Percentiles rank a stretch among this genome's conserved stretches.
Evolutionary conservation across 1,139 yeast genomes (phyloP).

Genomic region (Scheffersomyces quercinus): DNA sequence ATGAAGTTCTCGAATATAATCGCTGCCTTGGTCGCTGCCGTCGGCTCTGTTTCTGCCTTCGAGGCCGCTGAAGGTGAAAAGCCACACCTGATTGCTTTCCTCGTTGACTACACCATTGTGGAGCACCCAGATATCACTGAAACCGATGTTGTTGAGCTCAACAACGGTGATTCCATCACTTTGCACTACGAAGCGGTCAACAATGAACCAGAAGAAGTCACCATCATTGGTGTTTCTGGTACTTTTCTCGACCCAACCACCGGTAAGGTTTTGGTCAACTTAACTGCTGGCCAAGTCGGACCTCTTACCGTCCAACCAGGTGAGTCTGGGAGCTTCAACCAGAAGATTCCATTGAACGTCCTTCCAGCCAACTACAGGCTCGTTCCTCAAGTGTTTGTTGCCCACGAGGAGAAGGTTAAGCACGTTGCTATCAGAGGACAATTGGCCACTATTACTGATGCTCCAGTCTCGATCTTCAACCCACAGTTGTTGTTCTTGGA

Average conservation of each 20-base stretch:
- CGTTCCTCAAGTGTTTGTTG: slow-evolving; percentile 60
- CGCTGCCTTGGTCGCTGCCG: slow-evolving; percentile 15
- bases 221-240: slow-evolving; percentile 77
- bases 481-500: slow-evolving; percentile 71
- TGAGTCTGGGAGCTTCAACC: slow-evolving; percentile 49
- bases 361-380: slow-evolving; percentile 60
- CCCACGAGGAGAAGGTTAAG: slow-evolving; percentile 53
- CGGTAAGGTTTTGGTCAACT: slow-evolving; percentile 54
- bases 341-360: slow-evolving; percentile 56
- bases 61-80: slow-evolving; percentile 14
- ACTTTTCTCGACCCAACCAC: slow-evolving; percentile 57
- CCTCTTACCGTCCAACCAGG: slow-evolving; percentile 58
- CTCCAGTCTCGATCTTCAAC: slow-evolving; percentile 66
- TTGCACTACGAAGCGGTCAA: slow-evolving; percentile 58
- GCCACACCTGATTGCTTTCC: slow-evolving; percentile 33
- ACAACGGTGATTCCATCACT: slow-evolving; percentile 56
- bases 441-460: slow-evolving; percentile 61
- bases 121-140: slow-evolving; percentile 39
- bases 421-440: slow-evolving; percentile 60
- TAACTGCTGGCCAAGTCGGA: slow-evolving; percentile 67
- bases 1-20: slow-evolving; percentile 21
- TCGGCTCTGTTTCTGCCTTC: slow-evolving; percentile 19
- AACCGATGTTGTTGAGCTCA: slow-evolving; percentile 41
- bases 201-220: slow-evolving; percentile 42
- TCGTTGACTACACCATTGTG: slow-evolving; percentile 41